Conservation (phyloP, 2,329 filamentous ascomycete species). For the Blumeria hordei region DNA sequence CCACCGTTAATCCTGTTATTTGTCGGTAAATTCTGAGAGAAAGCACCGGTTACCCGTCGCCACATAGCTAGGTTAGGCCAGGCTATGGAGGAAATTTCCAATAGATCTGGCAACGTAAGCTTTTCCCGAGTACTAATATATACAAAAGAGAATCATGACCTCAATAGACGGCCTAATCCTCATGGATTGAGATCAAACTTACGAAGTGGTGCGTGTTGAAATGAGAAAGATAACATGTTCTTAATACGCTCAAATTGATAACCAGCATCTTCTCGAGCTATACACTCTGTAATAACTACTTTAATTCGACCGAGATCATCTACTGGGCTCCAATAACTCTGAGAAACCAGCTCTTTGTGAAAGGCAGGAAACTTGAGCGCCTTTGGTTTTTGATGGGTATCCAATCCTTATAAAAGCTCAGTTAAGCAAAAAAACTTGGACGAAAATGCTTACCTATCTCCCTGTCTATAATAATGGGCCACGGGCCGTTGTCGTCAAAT, state of each 20-base stretch:
- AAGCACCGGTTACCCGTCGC: slow-evolving; percentile 22
- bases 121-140: not conserved
- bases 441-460: slow-evolving; percentile 19
- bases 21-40: too few species aligned
- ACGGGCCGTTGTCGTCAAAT: slow-evolving; percentile 24
- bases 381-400: slow-evolving; percentile 26
- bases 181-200: slow-evolving; percentile 9
- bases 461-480: slow-evolving; percentile 22
- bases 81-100: slow-evolving; percentile 50
- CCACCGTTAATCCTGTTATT: too few species aligned
- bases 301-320: slow-evolving; percentile 55
- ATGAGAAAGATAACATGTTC: slow-evolving; percentile 56
- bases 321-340: slow-evolving; percentile 45
- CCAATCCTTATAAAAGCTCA: slow-evolving; percentile 8
- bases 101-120: slow-evolving; percentile 27
- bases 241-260: slow-evolving; percentile 40
- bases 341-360: slow-evolving; percentile 40
- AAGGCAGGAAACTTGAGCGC: slow-evolving; percentile 51
- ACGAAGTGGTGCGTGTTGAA: slow-evolving; percentile 66
- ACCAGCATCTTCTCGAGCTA: slow-evolving; percentile 25
- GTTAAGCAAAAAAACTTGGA: slow-evolving; percentile 2
- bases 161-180: not conserved
- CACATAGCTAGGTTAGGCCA: slow-evolving; percentile 59
- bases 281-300: slow-evolving; percentile 50
- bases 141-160: not conserved